Conservation (phyloP, 2,329 filamentous ascomycete species). For the Xylaria digitata region DNA sequence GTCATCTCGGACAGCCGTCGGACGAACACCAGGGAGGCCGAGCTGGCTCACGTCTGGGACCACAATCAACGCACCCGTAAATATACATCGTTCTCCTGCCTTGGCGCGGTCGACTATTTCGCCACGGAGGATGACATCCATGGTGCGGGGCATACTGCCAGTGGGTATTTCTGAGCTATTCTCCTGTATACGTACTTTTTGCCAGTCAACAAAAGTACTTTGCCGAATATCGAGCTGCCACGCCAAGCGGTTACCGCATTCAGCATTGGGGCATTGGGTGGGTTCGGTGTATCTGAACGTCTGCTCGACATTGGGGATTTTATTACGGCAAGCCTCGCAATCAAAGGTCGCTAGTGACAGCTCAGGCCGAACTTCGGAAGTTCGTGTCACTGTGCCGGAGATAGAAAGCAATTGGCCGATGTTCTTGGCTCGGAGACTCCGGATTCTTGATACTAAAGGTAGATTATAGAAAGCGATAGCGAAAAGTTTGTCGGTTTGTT, state of each 20-base stretch:
- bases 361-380: slow-evolving; percentile 95
- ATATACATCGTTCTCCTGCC: slow-evolving; percentile 97
- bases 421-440: slow-evolving; percentile 85
- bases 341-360: slow-evolving; percentile 91
- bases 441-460: slow-evolving; percentile 85
- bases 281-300: slow-evolving; percentile 98
- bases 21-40: slow-evolving; percentile 84
- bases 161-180: slow-evolving; percentile 99
- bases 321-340: slow-evolving; percentile 86
- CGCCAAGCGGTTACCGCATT: slow-evolving; percentile 88
- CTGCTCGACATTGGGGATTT: slow-evolving; percentile 92
- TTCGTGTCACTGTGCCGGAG: slow-evolving; percentile 95
- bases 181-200: slow-evolving; percentile 97
- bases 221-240: slow-evolving; percentile 98
- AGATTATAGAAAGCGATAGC: slow-evolving; percentile 93
- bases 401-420: slow-evolving; percentile 95
- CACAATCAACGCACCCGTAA: slow-evolving; percentile 94
- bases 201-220: slow-evolving; percentile 99
- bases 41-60: slow-evolving; percentile 97
- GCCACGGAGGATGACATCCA: slow-evolving; percentile 95
- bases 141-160: slow-evolving; percentile 96
- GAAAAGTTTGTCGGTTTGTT: slow-evolving; percentile 97
- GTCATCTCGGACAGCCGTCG: slow-evolving; percentile 86
- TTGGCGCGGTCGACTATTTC: slow-evolving; percentile 98
- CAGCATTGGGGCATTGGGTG: slow-evolving; percentile 89